These are phyloP conservation scores for Aspergillus fischeri DNA, from an alignment of 2,329 filamentous ascomycete species.

Conservation along the genomic window DNA sequence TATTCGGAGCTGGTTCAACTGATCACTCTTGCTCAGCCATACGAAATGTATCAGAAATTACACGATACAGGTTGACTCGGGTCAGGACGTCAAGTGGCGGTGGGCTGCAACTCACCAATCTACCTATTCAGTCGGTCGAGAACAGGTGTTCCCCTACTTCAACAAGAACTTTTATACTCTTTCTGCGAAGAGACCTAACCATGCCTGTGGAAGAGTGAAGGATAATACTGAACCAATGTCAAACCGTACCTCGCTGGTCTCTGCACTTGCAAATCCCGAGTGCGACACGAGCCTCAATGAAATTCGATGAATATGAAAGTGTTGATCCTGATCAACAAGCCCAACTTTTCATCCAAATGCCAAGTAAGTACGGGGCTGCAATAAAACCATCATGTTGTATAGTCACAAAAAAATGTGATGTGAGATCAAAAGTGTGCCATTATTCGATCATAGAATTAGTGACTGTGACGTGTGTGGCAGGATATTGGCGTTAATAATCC, in stretches of 20 bases:
- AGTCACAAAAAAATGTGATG: background rate
- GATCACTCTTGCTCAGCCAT: background rate
- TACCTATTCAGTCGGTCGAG: background rate
- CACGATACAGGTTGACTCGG: background rate
- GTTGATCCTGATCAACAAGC: background rate
- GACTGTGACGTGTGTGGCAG: background rate
- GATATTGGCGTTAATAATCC: background rate
- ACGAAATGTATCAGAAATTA: background rate
- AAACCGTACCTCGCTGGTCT: background rate
- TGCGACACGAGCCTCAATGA: background rate
- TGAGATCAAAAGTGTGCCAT: background rate
- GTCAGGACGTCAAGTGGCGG: constrained; percentile 7
- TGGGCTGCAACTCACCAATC: constrained; percentile 1
- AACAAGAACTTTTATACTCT: background rate
- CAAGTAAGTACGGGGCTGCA: background rate
- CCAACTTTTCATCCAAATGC: background rate
- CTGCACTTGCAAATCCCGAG: background rate
- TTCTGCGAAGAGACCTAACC: background rate
- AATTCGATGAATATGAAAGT: background rate
- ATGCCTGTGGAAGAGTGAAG: no score
- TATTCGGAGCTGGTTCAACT: background rate
- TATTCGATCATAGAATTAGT: background rate
- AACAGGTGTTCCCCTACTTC: background rate
- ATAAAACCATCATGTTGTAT: no score
- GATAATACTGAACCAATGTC: background rate